phyloP scores from a whole-genome alignment of 352 stramenopile genomes.

The Globisporangium perplexum region DNA sequence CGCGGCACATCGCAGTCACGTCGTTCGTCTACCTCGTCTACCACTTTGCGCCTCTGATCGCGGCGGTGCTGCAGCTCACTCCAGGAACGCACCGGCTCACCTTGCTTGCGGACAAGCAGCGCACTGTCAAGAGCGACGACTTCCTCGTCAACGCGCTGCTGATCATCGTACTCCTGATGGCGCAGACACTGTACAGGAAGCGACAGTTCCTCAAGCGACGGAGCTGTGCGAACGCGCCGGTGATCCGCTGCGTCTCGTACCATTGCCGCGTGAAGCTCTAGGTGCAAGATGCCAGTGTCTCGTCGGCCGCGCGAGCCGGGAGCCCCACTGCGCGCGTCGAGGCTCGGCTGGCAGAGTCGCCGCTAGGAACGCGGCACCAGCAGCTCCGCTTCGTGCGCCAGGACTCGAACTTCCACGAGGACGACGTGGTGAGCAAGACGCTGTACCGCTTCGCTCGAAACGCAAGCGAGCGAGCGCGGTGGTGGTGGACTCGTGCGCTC shows the following conservation, averaged over 20 bases:
- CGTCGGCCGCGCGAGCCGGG: background rate
- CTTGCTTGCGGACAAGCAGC: background rate
- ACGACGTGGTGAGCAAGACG: background rate
- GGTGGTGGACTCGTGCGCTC: background rate
- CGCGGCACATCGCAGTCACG: slow-evolving; percentile 2
- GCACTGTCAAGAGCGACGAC: background rate
- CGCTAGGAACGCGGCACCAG: background rate
- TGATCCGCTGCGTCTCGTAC: slow-evolving; percentile 17
- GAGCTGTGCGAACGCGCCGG: background rate
- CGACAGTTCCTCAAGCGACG: slow-evolving; percentile 3
- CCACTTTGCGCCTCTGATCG: background rate
- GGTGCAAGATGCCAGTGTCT: background rate
- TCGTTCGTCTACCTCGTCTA: slow-evolving; percentile 1
- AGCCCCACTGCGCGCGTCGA: no score
- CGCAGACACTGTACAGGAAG: slow-evolving; percentile 13
- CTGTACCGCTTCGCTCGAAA: background rate
- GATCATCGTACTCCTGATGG: slow-evolving; percentile 9
- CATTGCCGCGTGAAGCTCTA: slow-evolving; percentile 13
- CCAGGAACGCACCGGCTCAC: background rate
- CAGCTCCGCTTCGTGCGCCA: slow-evolving; percentile 1
- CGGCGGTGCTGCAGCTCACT: slow-evolving; percentile 1
- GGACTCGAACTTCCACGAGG: background rate
- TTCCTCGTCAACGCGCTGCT: slow-evolving; percentile 12
- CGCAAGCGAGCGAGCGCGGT: background rate
- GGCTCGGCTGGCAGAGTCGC: no score